Evolutionary conservation across 768 basidiomycete genomes (phyloP), one percentile per base, ranked within the genome.

Genomic region (Pulveroboletus sp.): DNA sequence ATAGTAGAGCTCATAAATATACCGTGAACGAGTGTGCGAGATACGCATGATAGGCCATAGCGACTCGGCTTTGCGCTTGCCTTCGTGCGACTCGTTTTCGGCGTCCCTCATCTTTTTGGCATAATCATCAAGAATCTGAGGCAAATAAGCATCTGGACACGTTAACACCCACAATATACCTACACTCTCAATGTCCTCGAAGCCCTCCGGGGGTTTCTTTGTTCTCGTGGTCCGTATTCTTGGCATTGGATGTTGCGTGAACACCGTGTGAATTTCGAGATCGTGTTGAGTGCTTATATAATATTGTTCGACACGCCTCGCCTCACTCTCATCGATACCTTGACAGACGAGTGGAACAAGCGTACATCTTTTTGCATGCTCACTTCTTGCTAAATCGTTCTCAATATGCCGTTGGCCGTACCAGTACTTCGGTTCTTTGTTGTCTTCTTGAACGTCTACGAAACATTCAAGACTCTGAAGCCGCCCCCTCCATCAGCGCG

Each of bases 21-120:
- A 97, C 58, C 93, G 78, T 38, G 94, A 95, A 34, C 96, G 86
- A 10, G 94, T 87, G 71, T 99, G 96, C 17, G 92, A 89, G 63
- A 98, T 93, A 30, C 93, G 85, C 93, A 98, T 98, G 53, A 99
- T 96, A 36, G 95, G 93, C 95, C 96, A 94, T 32, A 93, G 69
- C 6, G 88, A 88, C 71, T 93, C 92, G 22, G 86, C 81, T 70
- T 89, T 93, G 67, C 93, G 90, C 69, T 99, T 98, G 55, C 96
- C 96, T 68, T 99, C 96, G 67, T 99, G 96, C 2, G 86, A 85
- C 72, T 99, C 96, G 63, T 94, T 96, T 77, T 99, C 96, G 2
- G 90, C 96, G 70, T 99, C 96, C 47, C 96, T 78, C 96, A 99
- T 99, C 76, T 96, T 98, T 76, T 93, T 91, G 37, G 91, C 89